These are phyloP conservation scores for Thymus quinquecostatus DNA, from an alignment of 257 asterid genomes.

Conservation along the genomic window DNA sequence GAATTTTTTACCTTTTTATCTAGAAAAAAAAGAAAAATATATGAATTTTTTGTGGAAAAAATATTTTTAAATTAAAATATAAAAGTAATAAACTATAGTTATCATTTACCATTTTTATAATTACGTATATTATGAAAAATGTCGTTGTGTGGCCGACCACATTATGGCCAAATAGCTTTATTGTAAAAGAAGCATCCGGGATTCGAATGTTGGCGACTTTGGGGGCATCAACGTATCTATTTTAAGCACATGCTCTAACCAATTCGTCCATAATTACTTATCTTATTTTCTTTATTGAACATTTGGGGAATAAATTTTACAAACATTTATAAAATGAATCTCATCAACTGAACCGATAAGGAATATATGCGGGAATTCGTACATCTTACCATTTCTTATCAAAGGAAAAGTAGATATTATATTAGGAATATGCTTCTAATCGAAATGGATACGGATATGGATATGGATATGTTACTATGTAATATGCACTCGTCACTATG, in stretches of 20 bases:
- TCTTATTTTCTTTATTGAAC: not conserved
- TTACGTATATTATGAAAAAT: too few species aligned
- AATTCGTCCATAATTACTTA: constrained; percentile 4
- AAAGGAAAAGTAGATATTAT: not conserved
- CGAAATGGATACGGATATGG: constrained; percentile 21
- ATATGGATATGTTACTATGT: not conserved
- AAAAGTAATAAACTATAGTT: too few species aligned
- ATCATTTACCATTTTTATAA: too few species aligned
- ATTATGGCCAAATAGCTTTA: too few species aligned
- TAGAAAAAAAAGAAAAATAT: too few species aligned
- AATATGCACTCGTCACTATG: too few species aligned
- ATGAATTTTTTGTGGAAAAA: too few species aligned
- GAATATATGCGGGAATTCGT: constrained; percentile 28
- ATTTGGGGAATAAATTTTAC: constrained; percentile 12
- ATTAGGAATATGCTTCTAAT: constrained; percentile 30
- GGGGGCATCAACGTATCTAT: not conserved
- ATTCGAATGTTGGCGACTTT: not conserved
- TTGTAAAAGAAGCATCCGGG: too few species aligned
- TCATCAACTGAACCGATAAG: constrained; percentile 8
- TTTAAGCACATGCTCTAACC: not conserved
- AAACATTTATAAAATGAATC: too few species aligned
- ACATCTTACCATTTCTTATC: constrained; percentile 11
- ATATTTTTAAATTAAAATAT: too few species aligned
- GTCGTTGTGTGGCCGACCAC: too few species aligned
- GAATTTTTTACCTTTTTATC: too few species aligned